Evolutionary conservation across 108 stramenopile species (phyloP), one percentile per base, ranked within the genome.

Genomic region (Chaetoceros muelleri): DNA sequence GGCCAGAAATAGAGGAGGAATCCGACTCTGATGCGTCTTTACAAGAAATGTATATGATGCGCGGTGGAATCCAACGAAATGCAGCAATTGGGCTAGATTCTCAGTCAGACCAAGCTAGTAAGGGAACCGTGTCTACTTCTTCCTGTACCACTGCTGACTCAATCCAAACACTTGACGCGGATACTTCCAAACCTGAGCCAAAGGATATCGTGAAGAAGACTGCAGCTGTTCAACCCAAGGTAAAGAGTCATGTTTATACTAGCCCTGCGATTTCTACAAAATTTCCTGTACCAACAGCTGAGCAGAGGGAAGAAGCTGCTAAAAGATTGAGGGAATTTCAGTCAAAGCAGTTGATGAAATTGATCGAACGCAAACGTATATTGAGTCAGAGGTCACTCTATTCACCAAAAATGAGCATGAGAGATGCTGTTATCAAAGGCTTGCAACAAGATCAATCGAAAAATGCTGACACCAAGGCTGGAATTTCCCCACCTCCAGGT

Each of bases 241-340:
- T 10, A 26, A 65, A 53, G n/a, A n/a, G n/a, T n/a, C n/a, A n/a
- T n/a, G n/a, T n/a, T n/a, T n/a, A n/a, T n/a, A n/a, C n/a, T n/a
- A n/a, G n/a, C n/a, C n/a, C n/a, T n/a, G n/a, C n/a, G n/a, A n/a
- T n/a, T n/a, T n/a, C n/a, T n/a, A n/a, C n/a, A 24, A 24, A 56
- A 40, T 45, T 70, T 1, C 60, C 59, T 16, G 68, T 73, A 18
- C 72, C 72, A 10, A 73, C 72, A 3, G 47, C 59, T 29, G 58
- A 59, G 30, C 68, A 73, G 64, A 69, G 72, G 46, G 60, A 65
- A 44, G 64, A 69, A 40, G 67, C 72, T 13, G 68, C 67, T 17
- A 52, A 65, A 27, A 57, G 57, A 52, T 60, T 74, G 20, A 56
- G 73, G 5, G 73, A 74, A 23, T 74, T 70, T 51, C 73, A 74